Evolutionary conservation across 768 basidiomycete species (phyloP), one percentile per base, ranked within the genome.

Genomic region (Russula sp.): DNA sequence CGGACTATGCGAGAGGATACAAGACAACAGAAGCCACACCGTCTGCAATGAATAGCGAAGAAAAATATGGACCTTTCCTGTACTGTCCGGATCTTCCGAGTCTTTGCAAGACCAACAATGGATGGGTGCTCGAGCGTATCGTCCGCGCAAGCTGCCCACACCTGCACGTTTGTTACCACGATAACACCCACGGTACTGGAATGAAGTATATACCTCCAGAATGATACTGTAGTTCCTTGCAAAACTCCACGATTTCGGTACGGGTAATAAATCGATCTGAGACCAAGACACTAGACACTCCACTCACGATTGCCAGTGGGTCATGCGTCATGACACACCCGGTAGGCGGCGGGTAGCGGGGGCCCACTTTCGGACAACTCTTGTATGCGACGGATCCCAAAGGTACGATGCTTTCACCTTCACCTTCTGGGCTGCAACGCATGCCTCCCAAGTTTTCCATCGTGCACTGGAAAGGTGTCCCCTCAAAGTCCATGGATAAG

Each of bases 1-100:
- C 42, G 14, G 42, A 44, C 6, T 44, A 44, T 18, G 42, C 42
- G 42, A 44, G 42, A 44, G 42, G 4, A 20, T 20, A 44, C 27
- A 37, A 40, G 20, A 34, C 13, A 49, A 42, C 20, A 52, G 32
- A 27, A 27, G 13, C 42, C 71, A 40, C 65, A 84, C 89, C 77
- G 88, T 87, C 72, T 94, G 88, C n/a, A 94, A 73, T 11, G 84
- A 86, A 72, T 84, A 91, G n/a, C 89, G 78, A 34, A 91, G 75
- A 44, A 89, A 75, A 53, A 91, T 75, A 67, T 82, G 81, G 68
- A 51, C 76, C 70, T 68, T 84, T 89, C 44, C 72, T 69, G 70
- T 88, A 84, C 71, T 83, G 27, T 27, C 27, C 2, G 27, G 3
- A 3, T 27, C 27, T 27, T 27, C 27, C 27, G 27, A 27, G 27